A percentile compares a stretch with the other conserved stretches of the same genome.
phyloP scores from a whole-genome alignment of 768 basidiomycete genomes.

The Boletus tylopilopsis region DNA sequence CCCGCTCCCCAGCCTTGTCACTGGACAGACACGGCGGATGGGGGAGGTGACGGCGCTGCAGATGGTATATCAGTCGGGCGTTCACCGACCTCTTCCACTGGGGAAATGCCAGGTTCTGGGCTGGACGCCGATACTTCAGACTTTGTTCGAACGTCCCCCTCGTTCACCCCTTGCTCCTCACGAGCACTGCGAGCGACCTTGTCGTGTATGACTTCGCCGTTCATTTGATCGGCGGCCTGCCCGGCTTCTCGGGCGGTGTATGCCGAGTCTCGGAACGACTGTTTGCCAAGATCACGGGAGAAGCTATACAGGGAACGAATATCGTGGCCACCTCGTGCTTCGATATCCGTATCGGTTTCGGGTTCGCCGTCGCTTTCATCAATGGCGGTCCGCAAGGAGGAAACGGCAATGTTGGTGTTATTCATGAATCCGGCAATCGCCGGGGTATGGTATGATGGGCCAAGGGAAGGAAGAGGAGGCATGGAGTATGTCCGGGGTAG shows the following conservation, averaged over 20 bases:
- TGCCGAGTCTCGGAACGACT: conserved; percentile 19
- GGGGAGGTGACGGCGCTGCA: conserved; percentile 27
- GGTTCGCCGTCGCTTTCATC: conserved; percentile 33
- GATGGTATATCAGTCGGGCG: conserved; percentile 24
- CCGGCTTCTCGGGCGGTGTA: conserved; percentile 25
- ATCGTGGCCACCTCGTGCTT: conserved; percentile 24
- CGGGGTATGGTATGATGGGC: conserved; percentile 27
- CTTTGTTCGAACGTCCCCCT: conserved; percentile 11
- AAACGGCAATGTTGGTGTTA: conserved; percentile 35
- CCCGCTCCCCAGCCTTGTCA: conserved; percentile 11
- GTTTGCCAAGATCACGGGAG: conserved; percentile 29
- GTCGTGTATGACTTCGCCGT: conserved; percentile 20
- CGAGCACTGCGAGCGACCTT: conserved; percentile 7
- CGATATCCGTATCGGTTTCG: conserved; percentile 32
- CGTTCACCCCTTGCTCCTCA: conserved; percentile 7
- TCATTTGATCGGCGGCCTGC: conserved; percentile 17
- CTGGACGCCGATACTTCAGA: conserved; percentile 13
- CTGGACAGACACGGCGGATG: conserved; percentile 28
- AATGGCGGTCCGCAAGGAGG: conserved; percentile 33
- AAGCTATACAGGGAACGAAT: conserved; percentile 33
- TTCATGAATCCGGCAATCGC: conserved; percentile 28
- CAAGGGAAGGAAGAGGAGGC: conserved; percentile 29
- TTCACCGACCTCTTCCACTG: conserved; percentile 22
- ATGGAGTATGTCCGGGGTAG: conserved; percentile 33
- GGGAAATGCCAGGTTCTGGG: conserved; percentile 19